phyloP scores from a whole-genome alignment of 306 rosid genomes.

The Acacia acuminata region DNA sequence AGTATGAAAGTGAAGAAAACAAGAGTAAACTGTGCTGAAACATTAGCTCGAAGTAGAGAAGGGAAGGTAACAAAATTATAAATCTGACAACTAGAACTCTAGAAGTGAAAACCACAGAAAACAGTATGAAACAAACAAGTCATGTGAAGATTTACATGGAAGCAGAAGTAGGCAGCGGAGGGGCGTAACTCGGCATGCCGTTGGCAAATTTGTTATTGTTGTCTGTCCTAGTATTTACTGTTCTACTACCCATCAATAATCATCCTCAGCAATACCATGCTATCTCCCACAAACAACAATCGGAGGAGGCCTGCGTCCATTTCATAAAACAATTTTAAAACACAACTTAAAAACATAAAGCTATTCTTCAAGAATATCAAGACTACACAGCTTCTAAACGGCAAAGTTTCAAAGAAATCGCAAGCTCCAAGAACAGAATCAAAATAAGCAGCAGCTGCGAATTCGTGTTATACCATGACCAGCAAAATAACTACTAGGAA shows the following conservation, averaged over 20 bases:
- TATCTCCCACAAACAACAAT: not conserved
- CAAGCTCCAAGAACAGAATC: conserved; percentile 15
- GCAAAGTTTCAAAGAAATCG: conserved; percentile 9
- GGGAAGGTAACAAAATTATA: not conserved
- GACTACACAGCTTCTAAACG: not conserved
- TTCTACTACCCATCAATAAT: conserved; percentile 90
- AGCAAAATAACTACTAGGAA: not conserved
- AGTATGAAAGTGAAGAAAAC: not conserved
- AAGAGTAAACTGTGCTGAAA: not conserved
- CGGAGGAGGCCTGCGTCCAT: not conserved
- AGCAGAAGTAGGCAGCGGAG: conserved; percentile 65
- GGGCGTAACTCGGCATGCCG: conserved; percentile 94
- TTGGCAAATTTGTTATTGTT: conserved; percentile 58
- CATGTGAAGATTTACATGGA: conserved; percentile 57
- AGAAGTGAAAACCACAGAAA: not conserved
- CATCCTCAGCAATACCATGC: conserved; percentile 32
- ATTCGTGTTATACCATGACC: conserved; percentile 7
- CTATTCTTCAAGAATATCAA: not conserved
- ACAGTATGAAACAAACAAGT: conserved; percentile 20
- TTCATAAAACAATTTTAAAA: not conserved
- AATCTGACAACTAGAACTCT: not conserved
- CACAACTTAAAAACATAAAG: not conserved
- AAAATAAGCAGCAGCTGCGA: conserved; percentile 24
- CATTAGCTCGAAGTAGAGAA: not conserved
- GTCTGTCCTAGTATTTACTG: conserved; percentile 52